Evolutionary conservation across 73 alveolate species (phyloP).

Genomic region (Tetrahymena malaccensis): DNA sequence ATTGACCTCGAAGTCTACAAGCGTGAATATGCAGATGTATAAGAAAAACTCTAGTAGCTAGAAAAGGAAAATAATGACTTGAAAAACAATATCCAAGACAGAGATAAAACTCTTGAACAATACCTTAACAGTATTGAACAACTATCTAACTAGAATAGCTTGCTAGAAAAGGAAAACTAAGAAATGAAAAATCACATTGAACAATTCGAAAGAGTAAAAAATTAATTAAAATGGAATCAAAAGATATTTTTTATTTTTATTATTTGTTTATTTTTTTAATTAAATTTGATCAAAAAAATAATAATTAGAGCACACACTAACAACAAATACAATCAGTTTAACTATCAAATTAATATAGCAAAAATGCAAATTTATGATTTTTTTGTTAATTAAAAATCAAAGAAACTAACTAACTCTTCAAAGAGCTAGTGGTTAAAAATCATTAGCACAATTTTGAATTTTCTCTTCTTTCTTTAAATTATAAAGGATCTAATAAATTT

Average conservation of each 20-base stretch:
- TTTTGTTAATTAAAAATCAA: too few relatives aligned
- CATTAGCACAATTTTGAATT: background rate
- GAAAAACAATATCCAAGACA: background rate
- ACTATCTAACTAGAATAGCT: background rate
- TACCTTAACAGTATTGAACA: background rate
- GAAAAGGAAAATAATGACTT: background rate
- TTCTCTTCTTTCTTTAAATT: background rate
- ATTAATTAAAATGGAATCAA: background rate
- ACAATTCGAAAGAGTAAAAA: background rate
- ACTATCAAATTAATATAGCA: too few relatives aligned
- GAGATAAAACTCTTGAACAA: background rate
- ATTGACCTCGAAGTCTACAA: background rate
- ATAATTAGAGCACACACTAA: too few relatives aligned
- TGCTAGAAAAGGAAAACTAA: background rate
- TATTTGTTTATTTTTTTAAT: background rate
- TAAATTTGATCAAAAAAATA: too few relatives aligned
- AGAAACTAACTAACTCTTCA: background rate
- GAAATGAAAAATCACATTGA: background rate
- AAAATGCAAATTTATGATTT: too few relatives aligned
- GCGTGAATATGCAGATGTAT: background rate
- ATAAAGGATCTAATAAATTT: background rate
- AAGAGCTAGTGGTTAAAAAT: background rate
- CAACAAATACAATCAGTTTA: too few relatives aligned
- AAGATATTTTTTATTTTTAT: background rate
- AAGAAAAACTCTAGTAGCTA: background rate